Percentiles rank a stretch among this genome's conserved stretches.
Conservation (phyloP, 441 rosid genomes). For the Erodium trifolium region DNA sequence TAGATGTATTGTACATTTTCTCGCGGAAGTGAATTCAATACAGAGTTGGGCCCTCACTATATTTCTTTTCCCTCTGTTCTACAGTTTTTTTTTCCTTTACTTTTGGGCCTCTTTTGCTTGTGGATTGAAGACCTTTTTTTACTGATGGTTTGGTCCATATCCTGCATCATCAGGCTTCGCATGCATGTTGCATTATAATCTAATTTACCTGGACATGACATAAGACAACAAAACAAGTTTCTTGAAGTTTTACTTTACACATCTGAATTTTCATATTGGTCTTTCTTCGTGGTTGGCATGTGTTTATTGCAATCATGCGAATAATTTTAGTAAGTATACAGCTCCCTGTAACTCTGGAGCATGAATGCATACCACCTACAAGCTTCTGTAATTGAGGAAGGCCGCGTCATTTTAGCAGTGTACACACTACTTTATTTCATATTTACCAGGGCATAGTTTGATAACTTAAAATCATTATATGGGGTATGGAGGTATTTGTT, state of each 20-base stretch:
- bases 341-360: not conserved
- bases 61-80: not conserved
- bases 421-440: not conserved
- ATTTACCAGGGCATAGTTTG: not conserved
- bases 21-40: not conserved
- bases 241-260: not conserved
- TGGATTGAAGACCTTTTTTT: not conserved
- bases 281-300: not conserved
- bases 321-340: not conserved
- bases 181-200: not conserved
- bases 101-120: conserved; percentile 3
- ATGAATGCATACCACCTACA: not conserved
- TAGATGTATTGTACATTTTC: not conserved
- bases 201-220: not conserved
- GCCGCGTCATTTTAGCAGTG: not conserved
- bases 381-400: not conserved
- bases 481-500: not conserved
- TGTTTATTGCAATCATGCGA: too few species aligned
- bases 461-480: not conserved
- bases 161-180: not conserved
- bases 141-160: not conserved
- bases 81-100: not conserved
- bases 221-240: not conserved
- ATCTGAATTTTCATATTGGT: not conserved
- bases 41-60: not conserved